phyloP scores from a whole-genome alignment of 768 basidiomycete species.

The Clavaria fumosa region DNA sequence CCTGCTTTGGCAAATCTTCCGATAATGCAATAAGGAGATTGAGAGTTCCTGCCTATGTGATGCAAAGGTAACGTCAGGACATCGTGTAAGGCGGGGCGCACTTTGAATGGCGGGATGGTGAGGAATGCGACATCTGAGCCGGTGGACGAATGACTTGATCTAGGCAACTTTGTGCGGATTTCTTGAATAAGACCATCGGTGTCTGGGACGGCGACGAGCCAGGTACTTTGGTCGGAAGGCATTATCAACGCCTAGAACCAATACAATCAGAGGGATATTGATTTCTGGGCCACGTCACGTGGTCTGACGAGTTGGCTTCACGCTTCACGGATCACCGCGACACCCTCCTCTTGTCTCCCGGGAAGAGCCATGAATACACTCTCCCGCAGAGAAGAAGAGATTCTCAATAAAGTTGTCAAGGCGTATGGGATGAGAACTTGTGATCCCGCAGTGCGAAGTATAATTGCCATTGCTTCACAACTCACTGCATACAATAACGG shows the following conservation, averaged over 20 bases:
- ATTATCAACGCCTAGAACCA: slow-evolving; percentile 29
- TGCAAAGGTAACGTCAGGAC: slow-evolving; percentile 1
- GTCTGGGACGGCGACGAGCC: slow-evolving; percentile 83
- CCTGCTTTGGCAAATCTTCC: slow-evolving; percentile 87
- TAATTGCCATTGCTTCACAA: neutral
- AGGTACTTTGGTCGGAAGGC: slow-evolving; percentile 94
- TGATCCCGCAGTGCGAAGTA: slow-evolving; percentile 61
- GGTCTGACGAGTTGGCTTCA: too few species aligned
- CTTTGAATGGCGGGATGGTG: slow-evolving; percentile 83
- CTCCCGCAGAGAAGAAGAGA: slow-evolving; percentile 80
- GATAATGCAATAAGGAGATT: slow-evolving; percentile 79
- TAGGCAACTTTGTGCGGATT: slow-evolving; percentile 42
- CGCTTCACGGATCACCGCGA: slow-evolving; percentile 34
- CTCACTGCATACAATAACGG: neutral
- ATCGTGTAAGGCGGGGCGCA: too few species aligned
- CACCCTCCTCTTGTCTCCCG: slow-evolving; percentile 36
- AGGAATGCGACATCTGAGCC: slow-evolving; percentile 43
- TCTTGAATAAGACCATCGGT: slow-evolving; percentile 61
- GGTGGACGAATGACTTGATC: slow-evolving; percentile 36
- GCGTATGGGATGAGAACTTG: slow-evolving; percentile 67
- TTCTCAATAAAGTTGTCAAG: slow-evolving; percentile 69
- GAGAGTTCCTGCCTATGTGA: slow-evolving; percentile 75
- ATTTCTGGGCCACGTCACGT: too few species aligned
- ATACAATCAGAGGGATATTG: too few species aligned
- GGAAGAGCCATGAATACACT: slow-evolving; percentile 58